These are phyloP conservation scores for Eutrema japonicum DNA, from an alignment of 345 rosid genomes.

Conservation along the genomic window DNA sequence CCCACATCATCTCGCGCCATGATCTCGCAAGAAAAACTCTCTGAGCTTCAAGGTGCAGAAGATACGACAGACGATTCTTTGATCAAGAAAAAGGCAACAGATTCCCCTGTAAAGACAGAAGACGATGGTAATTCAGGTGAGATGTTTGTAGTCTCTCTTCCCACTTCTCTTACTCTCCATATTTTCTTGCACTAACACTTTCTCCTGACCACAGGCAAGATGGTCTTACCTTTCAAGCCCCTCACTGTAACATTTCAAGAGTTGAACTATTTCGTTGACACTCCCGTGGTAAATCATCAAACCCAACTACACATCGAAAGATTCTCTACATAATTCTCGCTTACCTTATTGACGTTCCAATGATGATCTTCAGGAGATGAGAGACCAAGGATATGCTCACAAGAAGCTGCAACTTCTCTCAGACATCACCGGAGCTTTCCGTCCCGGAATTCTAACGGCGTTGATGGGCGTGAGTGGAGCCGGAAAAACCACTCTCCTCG, in stretches of 20 bases:
- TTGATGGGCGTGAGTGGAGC: constrained; percentile 87
- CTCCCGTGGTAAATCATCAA: constrained; percentile 65
- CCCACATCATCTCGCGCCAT: constrained; percentile 69
- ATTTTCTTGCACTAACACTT: neutral
- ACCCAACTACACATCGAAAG: neutral
- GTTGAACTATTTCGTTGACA: constrained; percentile 73
- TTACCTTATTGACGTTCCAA: neutral
- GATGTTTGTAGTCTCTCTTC: neutral
- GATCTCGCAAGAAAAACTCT: constrained; percentile 64
- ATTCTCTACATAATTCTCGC: neutral
- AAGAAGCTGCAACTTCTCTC: constrained; percentile 62
- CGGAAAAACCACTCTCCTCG: constrained; percentile 88
- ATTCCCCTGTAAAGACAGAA: constrained; percentile 12
- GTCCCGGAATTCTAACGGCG: constrained; percentile 79
- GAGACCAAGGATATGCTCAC: constrained; percentile 61
- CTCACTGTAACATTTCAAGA: constrained; percentile 73
- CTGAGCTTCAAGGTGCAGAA: constrained; percentile 52
- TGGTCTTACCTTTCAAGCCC: constrained; percentile 80
- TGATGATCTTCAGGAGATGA: constrained; percentile 65
- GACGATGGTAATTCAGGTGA: constrained; percentile 29
- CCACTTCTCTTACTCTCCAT: constrained; percentile 7
- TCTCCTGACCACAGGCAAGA: constrained; percentile 39
- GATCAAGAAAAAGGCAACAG: constrained; percentile 23
- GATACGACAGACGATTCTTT: constrained; percentile 33
- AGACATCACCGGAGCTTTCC: constrained; percentile 75